Evolutionary conservation across 139 green algal species (phyloP).

Genomic region (Chlamydomonas incerta): DNA sequence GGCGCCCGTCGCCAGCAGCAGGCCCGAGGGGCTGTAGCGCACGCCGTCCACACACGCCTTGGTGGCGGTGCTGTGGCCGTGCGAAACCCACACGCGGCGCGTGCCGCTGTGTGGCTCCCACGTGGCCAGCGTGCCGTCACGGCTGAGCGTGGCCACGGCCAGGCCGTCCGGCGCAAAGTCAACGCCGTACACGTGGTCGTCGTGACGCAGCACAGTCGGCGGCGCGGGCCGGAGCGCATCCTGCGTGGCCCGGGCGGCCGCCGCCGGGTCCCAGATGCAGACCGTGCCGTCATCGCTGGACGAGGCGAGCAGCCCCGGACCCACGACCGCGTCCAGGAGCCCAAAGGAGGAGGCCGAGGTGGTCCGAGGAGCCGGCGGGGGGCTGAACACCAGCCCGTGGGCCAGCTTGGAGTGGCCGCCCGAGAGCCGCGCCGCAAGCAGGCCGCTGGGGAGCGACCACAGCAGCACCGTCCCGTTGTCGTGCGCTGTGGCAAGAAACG

Average conservation of each 20-base stretch:
- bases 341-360: no score
- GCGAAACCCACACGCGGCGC: background rate
- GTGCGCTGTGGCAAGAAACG: background rate
- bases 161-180: slow-evolving; percentile 8
- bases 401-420: slow-evolving; percentile 4
- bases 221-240: no score
- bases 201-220: background rate
- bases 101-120: background rate
- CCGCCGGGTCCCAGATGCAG: slow-evolving; percentile 5
- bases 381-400: background rate
- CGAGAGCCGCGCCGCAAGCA: background rate
- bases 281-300: background rate
- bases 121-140: slow-evolving; percentile 8
- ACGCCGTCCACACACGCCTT: slow-evolving; percentile 11
- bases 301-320: background rate
- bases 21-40: slow-evolving; percentile 9
- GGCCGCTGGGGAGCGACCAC: background rate
- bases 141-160: slow-evolving; percentile 2
- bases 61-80: slow-evolving; percentile 26
- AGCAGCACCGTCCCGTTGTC: slow-evolving; percentile 20
- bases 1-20: slow-evolving; percentile 10
- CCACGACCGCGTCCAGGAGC: no score
- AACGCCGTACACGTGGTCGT: slow-evolving; percentile 29
- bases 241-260: background rate
- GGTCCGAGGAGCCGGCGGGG: background rate